phyloP scores from a whole-genome alignment of 768 basidiomycete genomes.

The Russula emetica region DNA sequence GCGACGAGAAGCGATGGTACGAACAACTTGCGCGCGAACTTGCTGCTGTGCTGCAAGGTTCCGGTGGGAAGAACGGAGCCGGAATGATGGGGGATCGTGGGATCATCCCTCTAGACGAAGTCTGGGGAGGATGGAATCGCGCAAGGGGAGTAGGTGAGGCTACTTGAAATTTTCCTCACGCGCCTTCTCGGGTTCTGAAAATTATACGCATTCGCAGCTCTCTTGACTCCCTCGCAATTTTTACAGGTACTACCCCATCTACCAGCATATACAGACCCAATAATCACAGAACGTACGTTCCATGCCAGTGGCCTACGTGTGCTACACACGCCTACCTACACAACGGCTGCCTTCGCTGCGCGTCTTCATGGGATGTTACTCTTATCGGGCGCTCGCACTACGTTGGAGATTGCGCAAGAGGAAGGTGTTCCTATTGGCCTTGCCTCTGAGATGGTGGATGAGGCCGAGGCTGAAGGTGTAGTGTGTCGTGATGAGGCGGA shows the following conservation, averaged over 20 bases:
- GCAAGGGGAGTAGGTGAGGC: constrained; percentile 82
- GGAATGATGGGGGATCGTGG: constrained; percentile 79
- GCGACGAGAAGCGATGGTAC: constrained; percentile 74
- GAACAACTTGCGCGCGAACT: constrained; percentile 82
- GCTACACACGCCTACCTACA: constrained; percentile 78
- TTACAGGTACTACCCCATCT: constrained; percentile 70
- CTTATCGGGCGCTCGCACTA: constrained; percentile 41
- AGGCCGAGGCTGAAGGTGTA: constrained; percentile 64
- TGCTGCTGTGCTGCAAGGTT: constrained; percentile 60
- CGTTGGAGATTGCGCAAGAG: constrained; percentile 63
- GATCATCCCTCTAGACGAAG: constrained; percentile 84
- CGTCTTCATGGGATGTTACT: constrained; percentile 55
- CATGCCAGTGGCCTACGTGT: constrained; percentile 67
- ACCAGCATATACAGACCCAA: constrained; percentile 57
- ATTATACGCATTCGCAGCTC: constrained; percentile 45
- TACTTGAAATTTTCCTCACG: background rate
- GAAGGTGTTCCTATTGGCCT: constrained; percentile 73
- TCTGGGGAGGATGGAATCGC: constrained; percentile 94
- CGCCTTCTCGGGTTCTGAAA: constrained; percentile 5
- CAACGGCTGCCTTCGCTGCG: constrained; percentile 59
- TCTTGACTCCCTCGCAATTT: constrained; percentile 86
- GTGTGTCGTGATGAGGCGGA: constrained; percentile 77
- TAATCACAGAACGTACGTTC: constrained; percentile 65
- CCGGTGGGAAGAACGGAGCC: constrained; percentile 36
- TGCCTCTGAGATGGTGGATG: constrained; percentile 70